Percentiles rank a stretch among this genome's conserved stretches.
These are phyloP conservation scores for Xylona heveae DNA, from an alignment of 495 filamentous ascomycete species.

Conservation along the genomic window DNA sequence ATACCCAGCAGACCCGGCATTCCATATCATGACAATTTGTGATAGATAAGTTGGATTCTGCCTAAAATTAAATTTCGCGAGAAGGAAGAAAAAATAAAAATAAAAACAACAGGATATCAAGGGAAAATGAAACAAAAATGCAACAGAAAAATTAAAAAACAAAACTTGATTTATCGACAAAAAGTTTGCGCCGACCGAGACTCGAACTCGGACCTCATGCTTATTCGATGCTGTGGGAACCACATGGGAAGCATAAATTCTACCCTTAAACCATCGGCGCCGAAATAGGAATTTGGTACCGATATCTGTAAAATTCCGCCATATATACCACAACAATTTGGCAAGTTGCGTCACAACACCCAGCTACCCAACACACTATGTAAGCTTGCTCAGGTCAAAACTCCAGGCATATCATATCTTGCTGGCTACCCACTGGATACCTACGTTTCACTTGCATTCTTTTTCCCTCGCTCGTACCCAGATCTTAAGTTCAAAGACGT, in stretches of 20 bases:
- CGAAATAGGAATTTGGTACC: no score
- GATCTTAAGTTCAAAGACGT: no score
- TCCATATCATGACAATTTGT: no score
- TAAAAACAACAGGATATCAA: not conserved
- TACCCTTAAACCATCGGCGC: conserved; percentile 3
- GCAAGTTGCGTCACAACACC: no score
- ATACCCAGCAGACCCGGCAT: no score
- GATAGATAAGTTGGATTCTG: no score
- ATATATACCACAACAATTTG: not conserved
- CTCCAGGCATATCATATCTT: not conserved
- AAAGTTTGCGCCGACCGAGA: not conserved
- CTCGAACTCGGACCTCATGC: conserved; percentile 2
- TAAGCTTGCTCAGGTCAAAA: not conserved
- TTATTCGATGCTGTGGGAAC: not conserved
- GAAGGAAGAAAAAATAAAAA: not conserved
- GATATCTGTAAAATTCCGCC: not conserved
- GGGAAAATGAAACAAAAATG: not conserved
- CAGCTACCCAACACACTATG: no score
- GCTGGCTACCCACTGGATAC: not conserved
- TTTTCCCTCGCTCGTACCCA: not conserved
- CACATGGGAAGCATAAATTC: conserved; percentile 4
- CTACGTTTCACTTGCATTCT: not conserved
- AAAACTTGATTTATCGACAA: not conserved
- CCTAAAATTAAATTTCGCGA: no score
- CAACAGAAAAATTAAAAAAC: conserved; percentile 2